A percentile compares a stretch with the other conserved stretches of the same genome.
These are phyloP conservation scores for Pistacia vera DNA, from an alignment of 345 rosid genomes.

Conservation along the genomic window DNA sequence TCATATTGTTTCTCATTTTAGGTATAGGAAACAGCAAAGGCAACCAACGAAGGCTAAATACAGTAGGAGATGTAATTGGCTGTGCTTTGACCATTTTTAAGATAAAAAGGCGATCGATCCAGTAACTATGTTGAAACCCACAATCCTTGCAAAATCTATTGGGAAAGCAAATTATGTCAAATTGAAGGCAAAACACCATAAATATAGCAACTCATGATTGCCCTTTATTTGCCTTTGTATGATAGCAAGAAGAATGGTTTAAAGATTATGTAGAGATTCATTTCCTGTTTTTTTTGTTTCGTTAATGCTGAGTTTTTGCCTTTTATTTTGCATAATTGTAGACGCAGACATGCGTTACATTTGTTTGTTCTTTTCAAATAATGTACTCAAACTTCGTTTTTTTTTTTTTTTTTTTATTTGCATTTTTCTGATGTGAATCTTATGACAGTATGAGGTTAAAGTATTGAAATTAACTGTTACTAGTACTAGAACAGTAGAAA, in stretches of 20 bases:
- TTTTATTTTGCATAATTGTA: not conserved
- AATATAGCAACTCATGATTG: not conserved
- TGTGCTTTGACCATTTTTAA: constrained; percentile 96
- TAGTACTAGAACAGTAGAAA: too few relatives aligned
- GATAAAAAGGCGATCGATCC: constrained; percentile 88
- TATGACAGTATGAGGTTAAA: too few relatives aligned
- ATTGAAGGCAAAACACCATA: constrained; percentile 45
- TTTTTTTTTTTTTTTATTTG: too few relatives aligned
- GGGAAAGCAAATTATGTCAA: constrained; percentile 45
- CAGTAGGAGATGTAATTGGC: constrained; percentile 89
- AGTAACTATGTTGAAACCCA: constrained; percentile 62
- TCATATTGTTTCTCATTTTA: constrained; percentile 20
- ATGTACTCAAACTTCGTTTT: too few relatives aligned
- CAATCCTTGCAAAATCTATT: constrained; percentile 68
- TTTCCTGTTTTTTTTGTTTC: too few relatives aligned
- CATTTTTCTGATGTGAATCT: too few relatives aligned
- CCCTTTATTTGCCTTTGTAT: not conserved
- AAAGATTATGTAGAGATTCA: not conserved
- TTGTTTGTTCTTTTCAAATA: not conserved
- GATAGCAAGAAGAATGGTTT: not conserved
- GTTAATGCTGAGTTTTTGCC: not conserved
- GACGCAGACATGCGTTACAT: not conserved
- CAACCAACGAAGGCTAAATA: constrained; percentile 72
- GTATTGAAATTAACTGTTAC: too few relatives aligned
- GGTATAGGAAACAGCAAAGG: constrained; percentile 79